Percentiles rank a stretch among this genome's conserved stretches.
These are phyloP conservation scores for Pseudocohnilembus persalinus DNA, from an alignment of 169 alveolate genomes.

Conservation along the genomic window DNA sequence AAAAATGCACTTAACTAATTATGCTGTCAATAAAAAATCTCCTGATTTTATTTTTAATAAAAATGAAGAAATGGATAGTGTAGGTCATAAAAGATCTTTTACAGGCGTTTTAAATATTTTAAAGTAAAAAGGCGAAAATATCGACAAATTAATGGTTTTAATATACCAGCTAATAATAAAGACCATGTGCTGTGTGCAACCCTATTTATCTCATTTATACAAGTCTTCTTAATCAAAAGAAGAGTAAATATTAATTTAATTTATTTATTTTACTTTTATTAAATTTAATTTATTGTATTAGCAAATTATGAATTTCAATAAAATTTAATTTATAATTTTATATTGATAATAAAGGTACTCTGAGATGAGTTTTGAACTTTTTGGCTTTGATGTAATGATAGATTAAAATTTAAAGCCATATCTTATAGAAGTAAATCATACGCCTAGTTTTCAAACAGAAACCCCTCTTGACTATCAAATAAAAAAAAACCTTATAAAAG, in stretches of 20 bases:
- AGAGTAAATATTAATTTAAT: no score
- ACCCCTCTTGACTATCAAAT: conserved; percentile 55
- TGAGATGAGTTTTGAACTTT: background rate
- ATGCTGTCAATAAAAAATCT: conserved; percentile 63
- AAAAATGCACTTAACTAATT: conserved; percentile 72
- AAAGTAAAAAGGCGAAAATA: background rate
- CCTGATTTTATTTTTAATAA: conserved; percentile 47
- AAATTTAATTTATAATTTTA: no score
- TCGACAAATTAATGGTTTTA: background rate
- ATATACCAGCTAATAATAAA: background rate
- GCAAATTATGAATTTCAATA: no score
- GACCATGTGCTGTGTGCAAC: background rate
- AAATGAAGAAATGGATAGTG: conserved; percentile 41
- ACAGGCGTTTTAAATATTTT: conserved; percentile 41
- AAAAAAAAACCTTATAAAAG: conserved; percentile 51
- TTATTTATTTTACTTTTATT: no score
- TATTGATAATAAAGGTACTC: no score
- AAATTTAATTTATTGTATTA: no score
- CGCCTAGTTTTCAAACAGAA: conserved; percentile 64
- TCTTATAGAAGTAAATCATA: conserved; percentile 62
- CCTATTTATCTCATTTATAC: background rate
- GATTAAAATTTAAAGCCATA: conserved; percentile 59
- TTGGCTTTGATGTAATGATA: conserved; percentile 60
- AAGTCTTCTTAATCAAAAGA: background rate
- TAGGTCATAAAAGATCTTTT: conserved; percentile 83